A percentile compares a stretch with the other conserved stretches of the same genome.
Conservation (phyloP, 176 grass and related monocot genomes). For the Typha latifolia region DNA sequence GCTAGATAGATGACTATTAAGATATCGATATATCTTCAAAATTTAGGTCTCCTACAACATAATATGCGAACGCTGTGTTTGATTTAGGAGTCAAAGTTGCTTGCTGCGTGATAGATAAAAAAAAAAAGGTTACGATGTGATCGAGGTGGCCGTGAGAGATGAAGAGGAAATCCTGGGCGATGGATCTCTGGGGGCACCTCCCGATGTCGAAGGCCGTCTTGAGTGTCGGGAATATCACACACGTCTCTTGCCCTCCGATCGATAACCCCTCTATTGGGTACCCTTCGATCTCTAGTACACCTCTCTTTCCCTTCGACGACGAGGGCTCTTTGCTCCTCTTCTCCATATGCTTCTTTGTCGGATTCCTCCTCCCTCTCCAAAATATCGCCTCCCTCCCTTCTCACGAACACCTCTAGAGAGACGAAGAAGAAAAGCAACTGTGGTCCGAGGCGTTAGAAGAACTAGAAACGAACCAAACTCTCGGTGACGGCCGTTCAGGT, state of each 20-base stretch:
- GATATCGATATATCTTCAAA: too few species aligned
- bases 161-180: conserved; percentile 89
- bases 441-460: too few species aligned
- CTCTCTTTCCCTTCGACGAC: conserved; percentile 12
- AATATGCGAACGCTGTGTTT: too few species aligned
- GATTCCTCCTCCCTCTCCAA: too few species aligned
- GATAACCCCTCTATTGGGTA: conserved; percentile 80
- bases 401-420: too few species aligned
- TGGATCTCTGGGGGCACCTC: conserved; percentile 75
- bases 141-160: conserved; percentile 94
- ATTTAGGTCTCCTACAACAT: too few species aligned
- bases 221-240: conserved; percentile 85
- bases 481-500: too few species aligned
- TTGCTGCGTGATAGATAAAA: not conserved
- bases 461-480: too few species aligned
- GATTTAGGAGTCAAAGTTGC: too few species aligned
- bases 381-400: too few species aligned
- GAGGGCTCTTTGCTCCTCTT: not conserved
- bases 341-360: not conserved
- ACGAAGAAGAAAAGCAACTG: too few species aligned
- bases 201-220: conserved; percentile 93
- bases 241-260: conserved; percentile 77
- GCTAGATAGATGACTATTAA: too few species aligned
- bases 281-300: conserved; percentile 36
- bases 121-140: conserved; percentile 43